These are phyloP conservation scores for Aspergillus cristatus DNA, from an alignment of 495 filamentous ascomycete species.

Conservation along the genomic window DNA sequence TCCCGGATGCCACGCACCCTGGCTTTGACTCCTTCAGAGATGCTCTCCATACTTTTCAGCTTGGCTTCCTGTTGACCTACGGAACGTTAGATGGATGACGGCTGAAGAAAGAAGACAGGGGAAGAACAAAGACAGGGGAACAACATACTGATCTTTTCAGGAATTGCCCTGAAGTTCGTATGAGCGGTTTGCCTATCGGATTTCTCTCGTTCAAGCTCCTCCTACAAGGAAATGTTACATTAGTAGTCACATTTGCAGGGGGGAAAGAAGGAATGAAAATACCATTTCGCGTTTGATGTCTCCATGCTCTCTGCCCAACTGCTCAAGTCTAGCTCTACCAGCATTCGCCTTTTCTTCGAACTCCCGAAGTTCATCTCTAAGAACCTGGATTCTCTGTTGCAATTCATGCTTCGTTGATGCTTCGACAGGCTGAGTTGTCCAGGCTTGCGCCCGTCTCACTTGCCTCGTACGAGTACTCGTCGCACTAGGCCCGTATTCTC, in stretches of 20 bases:
- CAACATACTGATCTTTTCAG: conserved; percentile 57
- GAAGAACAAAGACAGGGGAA: not conserved
- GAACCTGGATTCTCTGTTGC: conserved; percentile 29
- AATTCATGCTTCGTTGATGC: conserved; percentile 44
- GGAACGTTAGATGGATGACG: conserved; percentile 10
- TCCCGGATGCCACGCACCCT: conserved; percentile 34
- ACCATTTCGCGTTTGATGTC: conserved; percentile 31
- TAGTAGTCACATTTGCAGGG: too few species aligned
- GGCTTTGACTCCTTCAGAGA: conserved; percentile 32
- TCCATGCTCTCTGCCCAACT: conserved; percentile 17
- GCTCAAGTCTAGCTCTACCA: conserved; percentile 29
- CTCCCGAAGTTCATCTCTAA: conserved; percentile 33
- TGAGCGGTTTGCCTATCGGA: conserved; percentile 48
- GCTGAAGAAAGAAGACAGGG: too few species aligned
- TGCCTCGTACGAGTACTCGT: conserved; percentile 51
- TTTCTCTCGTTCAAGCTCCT: conserved; percentile 44
- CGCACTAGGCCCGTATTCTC: conserved; percentile 65
- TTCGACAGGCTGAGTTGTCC: conserved; percentile 74
- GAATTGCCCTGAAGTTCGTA: conserved; percentile 54
- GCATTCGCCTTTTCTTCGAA: conserved; percentile 23
- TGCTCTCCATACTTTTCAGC: conserved; percentile 28
- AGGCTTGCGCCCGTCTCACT: conserved; percentile 49
- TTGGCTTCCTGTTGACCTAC: conserved; percentile 47
- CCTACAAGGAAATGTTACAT: conserved; percentile 25
- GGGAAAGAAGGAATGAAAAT: conserved; percentile 1